These are phyloP conservation scores for Polyplosphaeria fusca DNA, from an alignment of 495 filamentous ascomycete genomes.

Conservation along the genomic window DNA sequence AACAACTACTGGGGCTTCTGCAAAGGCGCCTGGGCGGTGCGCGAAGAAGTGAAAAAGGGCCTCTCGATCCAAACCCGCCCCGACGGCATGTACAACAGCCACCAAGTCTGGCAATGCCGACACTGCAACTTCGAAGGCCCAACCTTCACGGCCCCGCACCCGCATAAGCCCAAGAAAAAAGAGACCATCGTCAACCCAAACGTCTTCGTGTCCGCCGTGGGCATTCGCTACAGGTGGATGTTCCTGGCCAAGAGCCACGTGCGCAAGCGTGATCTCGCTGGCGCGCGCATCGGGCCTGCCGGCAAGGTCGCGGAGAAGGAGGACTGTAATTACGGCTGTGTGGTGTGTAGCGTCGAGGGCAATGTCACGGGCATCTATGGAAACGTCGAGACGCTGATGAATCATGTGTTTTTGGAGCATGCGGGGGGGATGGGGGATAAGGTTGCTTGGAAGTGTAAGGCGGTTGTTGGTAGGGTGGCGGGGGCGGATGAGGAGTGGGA, in stretches of 20 bases:
- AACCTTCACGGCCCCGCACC: conserved; percentile 29
- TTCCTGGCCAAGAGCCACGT: conserved; percentile 53
- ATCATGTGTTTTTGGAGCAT: conserved; percentile 42
- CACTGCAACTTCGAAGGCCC: conserved; percentile 47
- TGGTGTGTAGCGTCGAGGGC: conserved; percentile 48
- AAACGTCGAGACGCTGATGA: conserved; percentile 45
- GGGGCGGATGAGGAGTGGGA: conserved; percentile 30
- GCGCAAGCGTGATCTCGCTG: conserved; percentile 28
- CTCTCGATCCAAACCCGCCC: conserved; percentile 42
- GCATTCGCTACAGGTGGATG: conserved; percentile 49
- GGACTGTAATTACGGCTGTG: conserved; percentile 44
- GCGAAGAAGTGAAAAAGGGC: conserved; percentile 43
- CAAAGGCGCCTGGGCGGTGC: conserved; percentile 51
- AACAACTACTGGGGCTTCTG: conserved; percentile 53
- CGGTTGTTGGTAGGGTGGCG: conserved; percentile 21
- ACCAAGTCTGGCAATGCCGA: conserved; percentile 44
- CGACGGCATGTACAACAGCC: conserved; percentile 40
- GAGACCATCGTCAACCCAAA: conserved; percentile 36
- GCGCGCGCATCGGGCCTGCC: not conserved
- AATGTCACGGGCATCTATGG: conserved; percentile 42
- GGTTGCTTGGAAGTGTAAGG: conserved; percentile 9
- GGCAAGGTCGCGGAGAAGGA: not conserved
- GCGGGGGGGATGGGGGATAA: conserved; percentile 14
- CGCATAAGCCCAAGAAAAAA: conserved; percentile 29
- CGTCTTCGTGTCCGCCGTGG: conserved; percentile 36